Evolutionary conservation across 1,139 yeast species (phyloP).

Genomic region (Scheffersomyces stambukii): DNA sequence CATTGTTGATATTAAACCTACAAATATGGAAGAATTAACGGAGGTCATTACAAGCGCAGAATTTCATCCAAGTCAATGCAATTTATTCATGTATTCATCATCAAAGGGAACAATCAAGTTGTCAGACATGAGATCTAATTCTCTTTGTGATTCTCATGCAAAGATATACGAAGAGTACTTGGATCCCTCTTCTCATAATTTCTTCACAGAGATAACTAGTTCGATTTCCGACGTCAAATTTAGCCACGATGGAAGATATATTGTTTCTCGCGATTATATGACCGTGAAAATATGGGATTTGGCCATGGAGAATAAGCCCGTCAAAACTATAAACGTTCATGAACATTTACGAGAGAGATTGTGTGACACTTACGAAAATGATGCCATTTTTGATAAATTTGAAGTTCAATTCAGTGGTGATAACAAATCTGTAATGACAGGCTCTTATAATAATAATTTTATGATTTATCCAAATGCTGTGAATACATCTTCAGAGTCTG

Average conservation of each 20-base stretch:
- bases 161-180: slow-evolving; percentile 88
- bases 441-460: slow-evolving; percentile 94
- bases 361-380: slow-evolving; percentile 97
- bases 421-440: slow-evolving; percentile 90
- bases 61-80: slow-evolving; percentile 92
- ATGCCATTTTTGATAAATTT: slow-evolving; percentile 96
- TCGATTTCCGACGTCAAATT: slow-evolving; percentile 93
- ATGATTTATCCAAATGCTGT: slow-evolving; percentile 91
- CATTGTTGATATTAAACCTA: slow-evolving; percentile 96
- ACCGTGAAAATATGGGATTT: slow-evolving; percentile 98
- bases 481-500: slow-evolving; percentile 5
- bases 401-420: slow-evolving; percentile 96
- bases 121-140: slow-evolving; percentile 95
- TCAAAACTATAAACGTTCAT: slow-evolving; percentile 91
- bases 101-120: slow-evolving; percentile 94
- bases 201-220: slow-evolving; percentile 95
- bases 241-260: slow-evolving; percentile 87
- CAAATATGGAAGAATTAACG: slow-evolving; percentile 97
- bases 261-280: slow-evolving; percentile 94
- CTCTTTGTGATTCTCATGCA: slow-evolving; percentile 88
- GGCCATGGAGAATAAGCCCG: slow-evolving; percentile 93
- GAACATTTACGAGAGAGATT: slow-evolving; percentile 90
- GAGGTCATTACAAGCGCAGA: slow-evolving; percentile 98
- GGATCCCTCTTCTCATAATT: slow-evolving; percentile 91
- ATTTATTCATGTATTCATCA: slow-evolving; percentile 93